A percentile compares a stretch with the other conserved stretches of the same genome.
Conservation (phyloP, 2,329 filamentous ascomycete genomes). For the Aspergillus sp. region DNA sequence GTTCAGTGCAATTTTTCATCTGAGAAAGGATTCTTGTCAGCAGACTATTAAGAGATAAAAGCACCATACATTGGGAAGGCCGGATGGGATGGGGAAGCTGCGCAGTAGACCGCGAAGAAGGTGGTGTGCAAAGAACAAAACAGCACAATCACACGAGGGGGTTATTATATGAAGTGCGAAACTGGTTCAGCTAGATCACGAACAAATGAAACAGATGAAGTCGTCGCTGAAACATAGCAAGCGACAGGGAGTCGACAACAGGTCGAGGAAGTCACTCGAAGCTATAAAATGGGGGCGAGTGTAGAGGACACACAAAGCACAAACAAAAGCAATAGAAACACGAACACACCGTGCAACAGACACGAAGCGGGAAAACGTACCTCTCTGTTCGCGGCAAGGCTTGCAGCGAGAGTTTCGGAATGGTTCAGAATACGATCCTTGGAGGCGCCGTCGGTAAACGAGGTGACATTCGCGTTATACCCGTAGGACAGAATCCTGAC, state of each 20-base stretch:
- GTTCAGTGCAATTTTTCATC: slow-evolving; percentile 51
- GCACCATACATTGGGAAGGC: neutral
- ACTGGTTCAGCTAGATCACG: no score
- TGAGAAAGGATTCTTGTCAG: slow-evolving; percentile 16
- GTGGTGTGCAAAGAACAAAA: no score
- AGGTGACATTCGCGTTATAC: slow-evolving; percentile 66
- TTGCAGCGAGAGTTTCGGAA: slow-evolving; percentile 66
- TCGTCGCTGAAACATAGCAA: neutral
- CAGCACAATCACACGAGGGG: no score
- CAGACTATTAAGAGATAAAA: neutral
- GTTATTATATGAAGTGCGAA: no score
- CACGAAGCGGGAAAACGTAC: slow-evolving; percentile 26
- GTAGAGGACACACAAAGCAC: neutral
- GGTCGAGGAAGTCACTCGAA: no score
- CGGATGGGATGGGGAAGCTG: no score
- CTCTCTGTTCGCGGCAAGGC: slow-evolving; percentile 63
- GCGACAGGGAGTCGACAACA: no score
- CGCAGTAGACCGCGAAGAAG: no score
- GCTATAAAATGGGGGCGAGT: neutral
- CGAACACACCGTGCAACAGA: no score
- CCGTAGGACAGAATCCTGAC: slow-evolving; percentile 71
- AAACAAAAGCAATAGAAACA: neutral
- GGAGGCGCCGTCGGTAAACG: slow-evolving; percentile 54
- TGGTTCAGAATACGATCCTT: slow-evolving; percentile 70
- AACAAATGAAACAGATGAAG: no score